A percentile compares a stretch with the other conserved stretches of the same genome.
phyloP scores from a whole-genome alignment of 371 early-diverging fungal species.

The Smittium culicis region DNA sequence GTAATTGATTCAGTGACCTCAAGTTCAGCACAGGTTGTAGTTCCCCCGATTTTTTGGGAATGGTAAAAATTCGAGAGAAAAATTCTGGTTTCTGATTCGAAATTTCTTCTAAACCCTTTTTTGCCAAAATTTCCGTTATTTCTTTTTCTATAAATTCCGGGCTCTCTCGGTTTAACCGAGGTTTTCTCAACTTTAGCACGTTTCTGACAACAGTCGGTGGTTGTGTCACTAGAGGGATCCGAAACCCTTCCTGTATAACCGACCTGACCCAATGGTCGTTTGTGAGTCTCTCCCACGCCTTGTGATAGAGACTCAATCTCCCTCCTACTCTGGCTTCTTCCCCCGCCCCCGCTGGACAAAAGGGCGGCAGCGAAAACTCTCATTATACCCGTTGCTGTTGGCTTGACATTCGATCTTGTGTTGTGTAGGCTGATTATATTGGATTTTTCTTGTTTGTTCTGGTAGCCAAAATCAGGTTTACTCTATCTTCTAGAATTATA shows the following conservation, averaged over 20 bases:
- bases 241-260: neutral
- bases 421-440: neutral
- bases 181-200: neutral
- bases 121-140: conserved; percentile 6
- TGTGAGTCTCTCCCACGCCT: conserved; percentile 1
- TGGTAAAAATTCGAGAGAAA: neutral
- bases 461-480: neutral
- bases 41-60: conserved; percentile 8
- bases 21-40: neutral
- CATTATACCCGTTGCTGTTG: neutral
- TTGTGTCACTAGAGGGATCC: neutral
- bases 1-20: neutral
- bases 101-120: neutral
- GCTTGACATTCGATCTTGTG: neutral
- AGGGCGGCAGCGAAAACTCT: neutral
- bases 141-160: neutral
- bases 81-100: neutral
- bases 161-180: neutral
- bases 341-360: neutral
- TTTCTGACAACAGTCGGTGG: neutral
- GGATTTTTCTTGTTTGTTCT: neutral
- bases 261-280: neutral
- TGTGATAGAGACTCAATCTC: neutral
- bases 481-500: too few species aligned
- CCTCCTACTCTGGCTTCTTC: neutral